phyloP scores from a whole-genome alignment of 1,284 basidiomycete genomes.

The Boletellus sp. region DNA sequence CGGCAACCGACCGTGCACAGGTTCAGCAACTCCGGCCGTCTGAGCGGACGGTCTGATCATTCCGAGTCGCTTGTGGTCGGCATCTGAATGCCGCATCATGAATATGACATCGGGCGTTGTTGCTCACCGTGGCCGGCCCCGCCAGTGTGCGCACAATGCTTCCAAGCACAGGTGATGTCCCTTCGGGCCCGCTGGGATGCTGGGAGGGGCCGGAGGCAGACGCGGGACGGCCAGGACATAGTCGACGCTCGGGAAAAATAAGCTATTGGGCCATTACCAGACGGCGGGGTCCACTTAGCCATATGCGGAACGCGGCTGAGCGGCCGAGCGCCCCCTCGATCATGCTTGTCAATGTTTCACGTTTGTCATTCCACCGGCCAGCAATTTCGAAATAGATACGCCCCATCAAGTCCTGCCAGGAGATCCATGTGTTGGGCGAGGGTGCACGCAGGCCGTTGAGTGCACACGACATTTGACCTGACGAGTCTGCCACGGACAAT shows the following conservation, averaged over 20 bases:
- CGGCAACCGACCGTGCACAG: no score
- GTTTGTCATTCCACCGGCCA: conserved; percentile 29
- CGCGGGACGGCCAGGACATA: conserved; percentile 2
- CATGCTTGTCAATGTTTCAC: conserved; percentile 33
- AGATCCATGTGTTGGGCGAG: conserved; percentile 1
- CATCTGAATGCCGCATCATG: not conserved
- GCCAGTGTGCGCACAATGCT: no score
- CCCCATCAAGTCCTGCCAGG: not conserved
- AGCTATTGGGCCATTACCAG: conserved; percentile 28
- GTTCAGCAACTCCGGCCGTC: no score
- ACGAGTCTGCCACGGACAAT: conserved; percentile 2
- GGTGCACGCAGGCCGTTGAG: not conserved
- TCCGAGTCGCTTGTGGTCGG: conserved; percentile 3
- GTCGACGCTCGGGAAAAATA: conserved; percentile 18
- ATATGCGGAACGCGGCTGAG: conserved; percentile 27
- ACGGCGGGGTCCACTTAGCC: conserved; percentile 23
- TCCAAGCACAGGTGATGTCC: no score
- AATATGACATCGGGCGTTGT: conserved; percentile 1
- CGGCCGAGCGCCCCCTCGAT: conserved; percentile 31
- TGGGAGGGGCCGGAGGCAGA: not conserved
- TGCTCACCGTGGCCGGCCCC: not conserved
- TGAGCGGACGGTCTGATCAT: no score
- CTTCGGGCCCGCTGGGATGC: not conserved
- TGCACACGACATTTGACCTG: not conserved
- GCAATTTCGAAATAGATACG: conserved; percentile 13